Percentiles rank a stretch among this genome's conserved stretches.
Conservation (phyloP, 441 rosid genomes). For the Eruca vesicaria region DNA sequence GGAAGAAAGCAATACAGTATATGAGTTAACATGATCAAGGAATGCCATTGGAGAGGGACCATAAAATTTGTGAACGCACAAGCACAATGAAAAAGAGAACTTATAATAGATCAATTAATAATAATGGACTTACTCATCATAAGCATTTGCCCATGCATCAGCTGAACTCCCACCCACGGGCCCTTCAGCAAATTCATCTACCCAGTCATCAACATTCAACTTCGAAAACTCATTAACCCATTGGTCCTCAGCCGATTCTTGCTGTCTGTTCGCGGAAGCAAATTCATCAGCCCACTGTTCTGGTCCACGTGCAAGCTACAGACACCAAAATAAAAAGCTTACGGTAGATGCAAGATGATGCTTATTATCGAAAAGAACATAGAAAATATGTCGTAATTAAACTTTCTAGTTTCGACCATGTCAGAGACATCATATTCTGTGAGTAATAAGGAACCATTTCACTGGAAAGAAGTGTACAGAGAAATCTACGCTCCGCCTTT, state of each 20-base stretch:
- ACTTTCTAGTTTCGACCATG: not conserved
- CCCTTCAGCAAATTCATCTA: conserved; percentile 89
- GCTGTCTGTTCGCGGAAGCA: conserved; percentile 54
- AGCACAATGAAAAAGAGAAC: not conserved
- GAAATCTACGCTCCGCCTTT: conserved; percentile 4
- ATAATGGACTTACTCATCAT: conserved; percentile 75
- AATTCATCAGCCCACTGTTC: conserved; percentile 89
- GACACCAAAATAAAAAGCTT: conserved; percentile 21
- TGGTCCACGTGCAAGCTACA: conserved; percentile 65
- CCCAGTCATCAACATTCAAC: conserved; percentile 89
- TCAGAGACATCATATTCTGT: conserved; percentile 7
- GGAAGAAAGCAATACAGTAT: not conserved
- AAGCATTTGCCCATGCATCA: conserved; percentile 89
- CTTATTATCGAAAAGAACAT: conserved; percentile 1
- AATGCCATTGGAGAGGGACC: conserved; percentile 18
- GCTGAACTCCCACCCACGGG: conserved; percentile 60
- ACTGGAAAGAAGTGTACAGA: not conserved
- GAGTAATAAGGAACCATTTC: not conserved
- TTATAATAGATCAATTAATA: not conserved
- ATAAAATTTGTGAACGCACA: not conserved
- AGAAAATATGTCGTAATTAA: not conserved
- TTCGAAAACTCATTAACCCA: conserved; percentile 98
- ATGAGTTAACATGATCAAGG: not conserved
- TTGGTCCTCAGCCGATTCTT: conserved; percentile 65
- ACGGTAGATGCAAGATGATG: conserved; percentile 8